A percentile compares a stretch with the other conserved stretches of the same genome.
phyloP scores from a whole-genome alignment of 306 rosid genomes.

The Sphenostylis stenocarpa region DNA sequence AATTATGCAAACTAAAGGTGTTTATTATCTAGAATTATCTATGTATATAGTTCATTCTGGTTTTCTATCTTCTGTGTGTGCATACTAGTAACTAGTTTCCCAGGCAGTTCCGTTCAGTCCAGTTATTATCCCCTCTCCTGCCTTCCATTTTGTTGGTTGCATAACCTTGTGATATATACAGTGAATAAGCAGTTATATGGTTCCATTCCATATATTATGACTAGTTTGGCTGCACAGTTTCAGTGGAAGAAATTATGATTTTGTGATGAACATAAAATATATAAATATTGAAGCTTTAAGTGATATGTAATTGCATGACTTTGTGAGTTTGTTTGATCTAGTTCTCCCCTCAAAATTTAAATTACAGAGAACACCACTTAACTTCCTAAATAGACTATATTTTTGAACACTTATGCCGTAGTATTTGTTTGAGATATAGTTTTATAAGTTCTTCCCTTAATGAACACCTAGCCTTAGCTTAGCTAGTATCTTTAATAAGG shows the following conservation, averaged over 20 bases:
- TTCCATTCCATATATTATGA: neutral
- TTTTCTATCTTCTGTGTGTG: neutral
- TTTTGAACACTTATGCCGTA: neutral
- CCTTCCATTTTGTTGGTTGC: neutral
- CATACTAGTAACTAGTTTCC: neutral
- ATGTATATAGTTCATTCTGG: slow-evolving; percentile 6
- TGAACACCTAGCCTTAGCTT: slow-evolving; percentile 2
- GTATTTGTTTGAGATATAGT: neutral
- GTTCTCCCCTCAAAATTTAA: neutral
- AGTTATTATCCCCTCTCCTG: neutral
- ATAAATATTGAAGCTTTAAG: neutral
- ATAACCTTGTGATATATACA: neutral
- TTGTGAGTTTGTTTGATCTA: neutral
- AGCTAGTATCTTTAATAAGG: neutral
- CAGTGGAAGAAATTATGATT: neutral
- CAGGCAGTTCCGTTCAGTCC: neutral
- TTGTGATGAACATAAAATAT: neutral
- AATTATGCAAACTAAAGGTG: neutral
- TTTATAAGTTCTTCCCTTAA: neutral
- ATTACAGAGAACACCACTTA: neutral
- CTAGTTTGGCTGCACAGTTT: neutral
- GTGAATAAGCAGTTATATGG: neutral
- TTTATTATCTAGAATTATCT: neutral
- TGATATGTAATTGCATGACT: neutral
- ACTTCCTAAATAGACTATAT: neutral